Base-by-base conservation (phyloP, 169 alveolate species). In the Cardiosporidium cionae region DNA sequence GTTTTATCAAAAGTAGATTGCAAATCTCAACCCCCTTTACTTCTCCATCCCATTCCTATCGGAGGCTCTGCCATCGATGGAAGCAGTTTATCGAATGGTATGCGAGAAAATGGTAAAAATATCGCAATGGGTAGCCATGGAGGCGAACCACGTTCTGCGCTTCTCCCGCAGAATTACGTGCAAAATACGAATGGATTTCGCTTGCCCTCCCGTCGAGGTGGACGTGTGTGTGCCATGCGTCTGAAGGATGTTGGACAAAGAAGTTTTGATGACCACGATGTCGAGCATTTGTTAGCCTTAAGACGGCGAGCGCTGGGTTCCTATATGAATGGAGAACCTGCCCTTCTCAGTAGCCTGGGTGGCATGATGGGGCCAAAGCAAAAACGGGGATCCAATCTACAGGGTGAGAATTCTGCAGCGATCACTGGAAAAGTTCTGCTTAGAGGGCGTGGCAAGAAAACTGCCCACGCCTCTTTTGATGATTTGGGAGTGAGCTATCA, bases 231-330 rank as follows among this genome's bases (percentile, higher is more conserved):
- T 44, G 84, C 79, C 32, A 37, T 78, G 9, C 65, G 72, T 73
- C 73, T 68, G 68, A 74, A 68, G 72, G 84, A 78, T 37, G 84
- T 78, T 16, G 84, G 84, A n/a, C 28, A 72, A 37, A 68, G 84
- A 65, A 78, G 84, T 36, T 78, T 78, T 71, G 84, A 78, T 22
- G 84, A 78, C 76, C 84, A 78, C 53, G 74, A 78, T 32, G 76
- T 78, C 62, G 84, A 78, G 5, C n/a, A n/a, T n/a, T n/a, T n/a
- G n/a, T n/a, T n/a, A n/a, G n/a, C n/a, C n/a, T n/a, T n/a, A n/a
- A 68, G 68, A 22, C 74, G 84, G 52, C 68, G 65, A 25, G 76
- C 76, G 7, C 73, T 64, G 52, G 84, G 80, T 25, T 64, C n/a
- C n/a, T n/a, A n/a, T n/a, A n/a, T n/a, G n/a, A n/a, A n/a, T n/a